Conservation (phyloP, 163 green algal species). For the Coccomyxa subellipsoidea region DNA sequence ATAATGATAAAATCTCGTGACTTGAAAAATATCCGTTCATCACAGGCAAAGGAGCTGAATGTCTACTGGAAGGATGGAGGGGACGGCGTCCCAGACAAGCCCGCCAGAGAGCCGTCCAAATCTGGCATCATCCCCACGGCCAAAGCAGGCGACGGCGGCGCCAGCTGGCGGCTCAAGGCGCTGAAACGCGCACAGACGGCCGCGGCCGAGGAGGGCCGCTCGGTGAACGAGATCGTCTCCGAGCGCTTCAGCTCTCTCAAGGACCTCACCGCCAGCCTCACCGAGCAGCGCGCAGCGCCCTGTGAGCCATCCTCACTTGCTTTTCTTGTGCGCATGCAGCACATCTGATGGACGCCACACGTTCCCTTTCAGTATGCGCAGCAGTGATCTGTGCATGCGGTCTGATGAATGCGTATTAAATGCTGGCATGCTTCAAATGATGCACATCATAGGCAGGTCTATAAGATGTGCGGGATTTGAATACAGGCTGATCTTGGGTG, state of each 20-base stretch:
- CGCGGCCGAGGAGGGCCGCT: slow-evolving; percentile 38
- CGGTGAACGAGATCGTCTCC: slow-evolving; percentile 44
- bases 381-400: no score
- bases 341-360: no score
- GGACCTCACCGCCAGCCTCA: slow-evolving; percentile 44
- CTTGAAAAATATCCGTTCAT: background rate
- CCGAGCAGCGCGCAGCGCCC: slow-evolving; percentile 37
- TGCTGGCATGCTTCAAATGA: no score
- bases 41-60: slow-evolving; percentile 37
- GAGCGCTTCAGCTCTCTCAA: slow-evolving; percentile 67
- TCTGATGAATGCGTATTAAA: no score
- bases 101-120: background rate
- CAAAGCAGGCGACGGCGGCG: slow-evolving; percentile 74
- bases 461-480: no score
- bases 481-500: no score
- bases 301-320: slow-evolving; percentile 25
- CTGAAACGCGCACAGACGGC: slow-evolving; percentile 72
- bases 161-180: slow-evolving; percentile 88
- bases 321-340: background rate
- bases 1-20: no score
- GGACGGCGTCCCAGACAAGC: slow-evolving; percentile 13
- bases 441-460: no score
- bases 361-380: no score
- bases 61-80: slow-evolving; percentile 26
- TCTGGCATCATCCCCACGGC: slow-evolving; percentile 7